Percentiles rank a stretch among this genome's conserved stretches.
Evolutionary conservation across 441 rosid genomes (phyloP).

Genomic region (Brassica balearica): DNA sequence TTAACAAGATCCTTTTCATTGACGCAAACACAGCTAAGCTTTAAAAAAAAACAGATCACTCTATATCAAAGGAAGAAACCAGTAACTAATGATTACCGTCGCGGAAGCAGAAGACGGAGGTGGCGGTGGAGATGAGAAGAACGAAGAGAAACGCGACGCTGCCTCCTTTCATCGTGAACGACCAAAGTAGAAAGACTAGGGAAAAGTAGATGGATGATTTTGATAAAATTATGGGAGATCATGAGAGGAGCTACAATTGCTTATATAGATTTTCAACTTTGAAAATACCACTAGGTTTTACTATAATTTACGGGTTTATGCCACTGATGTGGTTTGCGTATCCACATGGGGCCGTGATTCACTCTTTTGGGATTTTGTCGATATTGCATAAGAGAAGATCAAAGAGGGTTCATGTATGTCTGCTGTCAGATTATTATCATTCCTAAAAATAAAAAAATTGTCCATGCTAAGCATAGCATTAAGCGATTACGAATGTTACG

Average conservation of each 20-base stretch:
- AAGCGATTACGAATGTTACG: not conserved
- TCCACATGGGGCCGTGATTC: conserved; percentile 47
- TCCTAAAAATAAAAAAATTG: conserved; percentile 2
- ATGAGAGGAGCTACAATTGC: conserved; percentile 10
- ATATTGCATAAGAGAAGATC: not conserved
- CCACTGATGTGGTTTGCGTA: conserved; percentile 42
- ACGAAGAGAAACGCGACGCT: conserved; percentile 27
- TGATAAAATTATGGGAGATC: conserved; percentile 16
- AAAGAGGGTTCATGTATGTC: not conserved
- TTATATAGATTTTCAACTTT: conserved; percentile 32
- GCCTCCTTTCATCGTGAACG: conserved; percentile 37
- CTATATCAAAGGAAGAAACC: not conserved
- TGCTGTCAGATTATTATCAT: conserved; percentile 23
- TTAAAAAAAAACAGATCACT: not conserved
- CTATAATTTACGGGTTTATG: conserved; percentile 32
- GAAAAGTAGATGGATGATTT: not conserved
- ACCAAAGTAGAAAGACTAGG: not conserved
- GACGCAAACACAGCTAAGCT: not conserved
- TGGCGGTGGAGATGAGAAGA: conserved; percentile 40
- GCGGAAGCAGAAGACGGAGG: conserved; percentile 34
- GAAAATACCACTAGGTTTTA: conserved; percentile 15
- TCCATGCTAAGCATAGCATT: not conserved
- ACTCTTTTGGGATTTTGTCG: conserved; percentile 37
- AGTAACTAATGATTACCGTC: conserved; percentile 31
- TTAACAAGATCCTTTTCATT: not conserved